Percentiles rank a stretch among this genome's conserved stretches.
Evolutionary conservation across 73 alveolate genomes (phyloP).

Genomic region (Paramecium sonneborni): DNA sequence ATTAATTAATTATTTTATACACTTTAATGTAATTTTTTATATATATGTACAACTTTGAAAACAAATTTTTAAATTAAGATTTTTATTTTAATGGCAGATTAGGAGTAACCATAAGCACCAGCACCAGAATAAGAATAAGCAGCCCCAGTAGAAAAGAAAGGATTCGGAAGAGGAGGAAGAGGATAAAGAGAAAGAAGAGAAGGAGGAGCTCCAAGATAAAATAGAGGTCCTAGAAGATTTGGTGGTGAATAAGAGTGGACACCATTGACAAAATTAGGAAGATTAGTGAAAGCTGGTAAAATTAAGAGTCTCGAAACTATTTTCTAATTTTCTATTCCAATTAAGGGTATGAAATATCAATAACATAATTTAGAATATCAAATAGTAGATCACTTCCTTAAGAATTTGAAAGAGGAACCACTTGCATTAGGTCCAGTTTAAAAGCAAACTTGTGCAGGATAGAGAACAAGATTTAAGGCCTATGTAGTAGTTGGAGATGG

Average conservation of each 20-base stretch:
- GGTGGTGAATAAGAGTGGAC: slow-evolving; percentile 98
- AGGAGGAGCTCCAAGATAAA: slow-evolving; percentile 81
- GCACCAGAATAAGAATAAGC: neutral
- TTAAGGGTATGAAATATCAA: slow-evolving; percentile 96
- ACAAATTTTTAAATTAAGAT: neutral
- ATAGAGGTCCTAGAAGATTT: slow-evolving; percentile 93
- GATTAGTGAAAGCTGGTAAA: slow-evolving; percentile 97
- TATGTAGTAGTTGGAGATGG: slow-evolving; percentile 98
- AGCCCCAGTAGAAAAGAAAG: slow-evolving; percentile 50
- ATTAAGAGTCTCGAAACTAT: slow-evolving; percentile 98
- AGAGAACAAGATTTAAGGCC: slow-evolving; percentile 99
- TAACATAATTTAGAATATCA: slow-evolving; percentile 74
- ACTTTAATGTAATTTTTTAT: neutral
- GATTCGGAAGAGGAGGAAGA: slow-evolving; percentile 62
- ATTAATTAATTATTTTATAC: neutral
- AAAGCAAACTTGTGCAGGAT: slow-evolving; percentile 99
- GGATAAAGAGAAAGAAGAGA: slow-evolving; percentile 77
- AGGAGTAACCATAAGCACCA: slow-evolving; percentile 10
- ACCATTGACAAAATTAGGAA: slow-evolving; percentile 99
- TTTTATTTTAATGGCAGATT: neutral
- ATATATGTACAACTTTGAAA: neutral
- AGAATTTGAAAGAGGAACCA: slow-evolving; percentile 98
- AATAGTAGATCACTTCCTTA: slow-evolving; percentile 81
- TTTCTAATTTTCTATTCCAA: slow-evolving; percentile 99
- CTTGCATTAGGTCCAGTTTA: slow-evolving; percentile 99